These are phyloP conservation scores for Ganoderma boninense DNA, from an alignment of 1,284 basidiomycete species.

Conservation along the genomic window DNA sequence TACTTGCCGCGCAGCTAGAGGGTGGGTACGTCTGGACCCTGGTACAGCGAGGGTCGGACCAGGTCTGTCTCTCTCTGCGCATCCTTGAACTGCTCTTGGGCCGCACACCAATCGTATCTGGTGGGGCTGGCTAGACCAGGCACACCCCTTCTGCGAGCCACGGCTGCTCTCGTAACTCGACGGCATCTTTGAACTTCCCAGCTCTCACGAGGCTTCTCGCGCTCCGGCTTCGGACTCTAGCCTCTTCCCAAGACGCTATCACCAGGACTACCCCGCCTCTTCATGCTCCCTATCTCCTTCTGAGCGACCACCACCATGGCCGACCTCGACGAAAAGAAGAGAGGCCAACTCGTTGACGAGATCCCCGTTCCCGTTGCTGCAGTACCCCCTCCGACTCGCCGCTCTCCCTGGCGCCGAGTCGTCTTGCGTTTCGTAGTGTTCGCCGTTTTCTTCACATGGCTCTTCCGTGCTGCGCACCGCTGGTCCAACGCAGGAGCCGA, in stretches of 20 bases:
- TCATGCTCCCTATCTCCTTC: conserved; percentile 14
- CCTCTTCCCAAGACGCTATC: conserved; percentile 10
- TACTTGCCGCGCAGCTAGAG: too few species aligned
- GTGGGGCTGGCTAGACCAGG: background rate
- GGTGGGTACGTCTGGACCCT: background rate
- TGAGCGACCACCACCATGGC: conserved; percentile 29
- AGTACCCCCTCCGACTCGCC: conserved; percentile 14
- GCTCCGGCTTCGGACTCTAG: conserved; percentile 15
- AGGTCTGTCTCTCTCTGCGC: too few species aligned
- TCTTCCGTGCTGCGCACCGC: conserved; percentile 15
- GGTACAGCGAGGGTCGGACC: background rate
- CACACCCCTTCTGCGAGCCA: background rate
- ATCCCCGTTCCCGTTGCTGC: conserved; percentile 28
- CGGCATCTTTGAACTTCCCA: background rate
- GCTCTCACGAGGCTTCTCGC: conserved; percentile 17
- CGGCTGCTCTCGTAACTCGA: background rate
- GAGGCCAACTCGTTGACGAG: conserved; percentile 11
- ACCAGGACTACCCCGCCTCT: background rate
- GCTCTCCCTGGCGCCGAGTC: conserved; percentile 5
- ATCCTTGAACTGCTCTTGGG: too few species aligned
- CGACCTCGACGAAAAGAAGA: conserved; percentile 22
- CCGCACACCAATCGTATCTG: background rate
- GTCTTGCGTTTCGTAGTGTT: conserved; percentile 20
- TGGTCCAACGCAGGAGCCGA: conserved; percentile 30
- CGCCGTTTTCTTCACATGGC: conserved; percentile 17